Evolutionary conservation across 768 basidiomycete genomes (phyloP).

Genomic region (Boletus subparvulus): DNA sequence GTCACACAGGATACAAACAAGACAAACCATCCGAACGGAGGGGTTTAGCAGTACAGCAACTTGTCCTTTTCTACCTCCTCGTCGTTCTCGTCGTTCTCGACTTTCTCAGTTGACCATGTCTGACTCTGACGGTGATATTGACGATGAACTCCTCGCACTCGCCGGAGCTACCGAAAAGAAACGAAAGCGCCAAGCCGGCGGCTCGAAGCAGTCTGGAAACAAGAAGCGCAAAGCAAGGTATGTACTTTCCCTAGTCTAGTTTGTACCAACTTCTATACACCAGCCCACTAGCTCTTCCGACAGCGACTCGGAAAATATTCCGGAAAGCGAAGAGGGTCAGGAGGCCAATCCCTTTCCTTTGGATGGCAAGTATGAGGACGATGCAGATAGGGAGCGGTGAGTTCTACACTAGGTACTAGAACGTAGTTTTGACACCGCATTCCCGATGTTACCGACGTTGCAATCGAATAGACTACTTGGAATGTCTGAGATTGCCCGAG

Average conservation of each 20-base stretch:
- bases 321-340: constrained; percentile 60
- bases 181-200: constrained; percentile 55
- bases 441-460: constrained; percentile 6
- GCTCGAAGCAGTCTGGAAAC: constrained; percentile 42
- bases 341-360: constrained; percentile 77
- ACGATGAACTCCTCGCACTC: constrained; percentile 79
- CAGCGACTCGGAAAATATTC: constrained; percentile 49
- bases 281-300: constrained; percentile 38
- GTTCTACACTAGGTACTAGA: constrained; percentile 35
- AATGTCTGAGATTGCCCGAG: constrained; percentile 87
- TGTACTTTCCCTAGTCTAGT: constrained; percentile 29
- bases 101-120: constrained; percentile 37
- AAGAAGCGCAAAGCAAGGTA: constrained; percentile 78
- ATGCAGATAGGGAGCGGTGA: constrained; percentile 79
- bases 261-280: background rate
- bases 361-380: constrained; percentile 89
- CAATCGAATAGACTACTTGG: constrained; percentile 57
- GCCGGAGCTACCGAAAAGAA: constrained; percentile 69
- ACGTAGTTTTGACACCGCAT: constrained; percentile 26
- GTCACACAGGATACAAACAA: constrained; percentile 14
- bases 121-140: constrained; percentile 51
- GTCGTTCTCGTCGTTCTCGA: background rate
- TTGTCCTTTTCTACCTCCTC: constrained; percentile 2
- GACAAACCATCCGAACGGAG: constrained; percentile 16
- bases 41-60: background rate